Percentiles rank a stretch among this genome's conserved stretches.
These are phyloP conservation scores for Hericium erinaceus DNA, from an alignment of 768 basidiomycete genomes.

Conservation along the genomic window DNA sequence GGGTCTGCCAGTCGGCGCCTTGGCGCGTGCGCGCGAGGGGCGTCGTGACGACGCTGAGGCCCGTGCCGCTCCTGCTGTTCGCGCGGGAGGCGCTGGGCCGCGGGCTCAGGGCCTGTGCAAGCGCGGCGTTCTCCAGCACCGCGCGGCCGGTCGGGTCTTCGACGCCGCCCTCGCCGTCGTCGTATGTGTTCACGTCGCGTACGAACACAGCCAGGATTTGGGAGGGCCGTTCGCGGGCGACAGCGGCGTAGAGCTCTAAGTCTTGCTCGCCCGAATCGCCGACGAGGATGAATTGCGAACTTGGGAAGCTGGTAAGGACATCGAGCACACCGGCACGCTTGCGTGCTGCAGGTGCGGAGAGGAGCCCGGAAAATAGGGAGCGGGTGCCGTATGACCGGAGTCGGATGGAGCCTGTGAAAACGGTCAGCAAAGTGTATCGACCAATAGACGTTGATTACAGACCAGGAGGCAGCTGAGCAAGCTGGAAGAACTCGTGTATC, in stretches of 20 bases:
- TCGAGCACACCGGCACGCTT: constrained; percentile 80
- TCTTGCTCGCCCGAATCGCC: constrained; percentile 96
- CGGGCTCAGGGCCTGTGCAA: background rate
- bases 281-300: constrained; percentile 71
- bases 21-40: background rate
- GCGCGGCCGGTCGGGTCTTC: constrained; percentile 54
- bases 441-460: constrained; percentile 6
- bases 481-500: constrained; percentile 62
- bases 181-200: constrained; percentile 50
- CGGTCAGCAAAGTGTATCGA: constrained; percentile 4
- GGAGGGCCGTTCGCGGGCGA: constrained; percentile 59
- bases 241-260: constrained; percentile 75
- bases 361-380: constrained; percentile 73
- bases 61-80: constrained; percentile 1
- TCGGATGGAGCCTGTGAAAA: constrained; percentile 54
- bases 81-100: background rate
- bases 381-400: constrained; percentile 81
- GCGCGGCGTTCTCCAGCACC: constrained; percentile 3
- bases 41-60: background rate
- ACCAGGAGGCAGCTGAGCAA: constrained; percentile 64
- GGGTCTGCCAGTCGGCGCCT: background rate
- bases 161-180: constrained; percentile 29
- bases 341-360: constrained; percentile 72
- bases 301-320: constrained; percentile 62
- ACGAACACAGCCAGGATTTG: constrained; percentile 79